phyloP scores from a whole-genome alignment of 495 filamentous ascomycete genomes.

The Penicillium daleae region DNA sequence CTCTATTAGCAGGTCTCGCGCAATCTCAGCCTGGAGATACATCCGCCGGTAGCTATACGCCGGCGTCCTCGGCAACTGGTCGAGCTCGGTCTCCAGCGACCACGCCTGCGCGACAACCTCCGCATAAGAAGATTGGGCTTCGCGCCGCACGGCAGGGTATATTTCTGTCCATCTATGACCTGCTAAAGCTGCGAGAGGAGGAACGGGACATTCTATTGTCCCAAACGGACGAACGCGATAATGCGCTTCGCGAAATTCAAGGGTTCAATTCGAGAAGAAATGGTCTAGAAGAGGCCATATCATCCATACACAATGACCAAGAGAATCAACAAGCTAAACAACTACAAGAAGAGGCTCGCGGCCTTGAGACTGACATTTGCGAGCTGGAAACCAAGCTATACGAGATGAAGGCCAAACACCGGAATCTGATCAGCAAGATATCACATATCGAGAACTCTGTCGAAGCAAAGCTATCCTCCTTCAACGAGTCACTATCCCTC shows the following conservation, averaged over 20 bases:
- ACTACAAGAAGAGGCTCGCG: constrained; percentile 55
- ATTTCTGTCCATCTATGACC: constrained; percentile 67
- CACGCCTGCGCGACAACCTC: constrained; percentile 66
- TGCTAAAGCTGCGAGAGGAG: constrained; percentile 72
- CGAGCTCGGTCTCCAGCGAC: constrained; percentile 39
- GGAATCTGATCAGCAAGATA: constrained; percentile 62
- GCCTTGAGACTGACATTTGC: constrained; percentile 63
- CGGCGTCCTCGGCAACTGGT: constrained; percentile 32
- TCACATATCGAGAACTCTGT: constrained; percentile 66
- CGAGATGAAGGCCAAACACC: constrained; percentile 66
- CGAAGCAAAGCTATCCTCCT: constrained; percentile 63
- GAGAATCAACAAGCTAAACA: constrained; percentile 40
- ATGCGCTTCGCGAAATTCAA: constrained; percentile 63
- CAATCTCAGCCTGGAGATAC: constrained; percentile 38
- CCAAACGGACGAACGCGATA: constrained; percentile 60
- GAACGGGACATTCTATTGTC: constrained; percentile 64
- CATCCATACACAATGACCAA: constrained; percentile 42
- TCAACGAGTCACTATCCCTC: constrained; percentile 57
- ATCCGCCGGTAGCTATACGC: constrained; percentile 55
- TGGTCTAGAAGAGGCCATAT: constrained; percentile 52
- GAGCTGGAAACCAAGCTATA: constrained; percentile 67
- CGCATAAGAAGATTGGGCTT: constrained; percentile 59
- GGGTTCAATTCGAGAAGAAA: constrained; percentile 57
- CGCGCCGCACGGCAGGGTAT: constrained; percentile 72
- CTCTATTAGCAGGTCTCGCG: constrained; percentile 61